Base-by-base conservation (phyloP, 768 basidiomycete genomes). In the Phylloporus sp. region DNA sequence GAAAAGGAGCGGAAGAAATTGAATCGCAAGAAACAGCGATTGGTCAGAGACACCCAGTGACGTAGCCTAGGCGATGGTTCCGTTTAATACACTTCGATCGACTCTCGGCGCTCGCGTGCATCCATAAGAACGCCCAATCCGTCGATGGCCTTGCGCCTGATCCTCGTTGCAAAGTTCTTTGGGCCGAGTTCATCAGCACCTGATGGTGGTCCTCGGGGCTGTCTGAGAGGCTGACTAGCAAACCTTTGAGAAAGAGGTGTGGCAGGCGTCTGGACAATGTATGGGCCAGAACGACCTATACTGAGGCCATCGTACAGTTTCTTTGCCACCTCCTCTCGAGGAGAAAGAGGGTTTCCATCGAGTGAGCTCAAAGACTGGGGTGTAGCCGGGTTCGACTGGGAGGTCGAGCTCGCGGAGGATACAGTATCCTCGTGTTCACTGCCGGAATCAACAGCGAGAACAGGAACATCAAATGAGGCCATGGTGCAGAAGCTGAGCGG, bases 241-340 rank as follows among this genome's bases (percentile, higher is more conserved):
- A 85, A 64, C 76, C 83, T 80, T 48, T 73, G 73, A 27, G 73
- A 71, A 49, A 68, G 67, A 74, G 50, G 62, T 48, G 63, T 45
- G 53, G 40, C 55, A 50, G 50, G 45, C 2, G 53, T 15, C 45
- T 59, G 59, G 26, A 61, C 58, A 29, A 63, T 53, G 29, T 55
- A 50, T 24, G 84, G 78, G 27, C 72, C 73, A 24, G 87, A 80
- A 52, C 89, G 80, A 34, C 89, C 88, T 49, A 92, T 81, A n/a
- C 91, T 88, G 35, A 94, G 79, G 34, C 91, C 91, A 72, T 92
- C 91, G 66, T 90, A 92, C 53, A 91, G 70, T 72, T 88, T 90
- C 81, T 90, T 92, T 35, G 85, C 69, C 11, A 84, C 90, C 72
- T 91, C 89, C 71, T 92, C 90, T 73, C 90, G 86, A 66, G 86